Percentiles rank a stretch among this genome's conserved stretches.
Evolutionary conservation across 805 yeast species (phyloP).

Genomic region (Ogataea glucozyma): DNA sequence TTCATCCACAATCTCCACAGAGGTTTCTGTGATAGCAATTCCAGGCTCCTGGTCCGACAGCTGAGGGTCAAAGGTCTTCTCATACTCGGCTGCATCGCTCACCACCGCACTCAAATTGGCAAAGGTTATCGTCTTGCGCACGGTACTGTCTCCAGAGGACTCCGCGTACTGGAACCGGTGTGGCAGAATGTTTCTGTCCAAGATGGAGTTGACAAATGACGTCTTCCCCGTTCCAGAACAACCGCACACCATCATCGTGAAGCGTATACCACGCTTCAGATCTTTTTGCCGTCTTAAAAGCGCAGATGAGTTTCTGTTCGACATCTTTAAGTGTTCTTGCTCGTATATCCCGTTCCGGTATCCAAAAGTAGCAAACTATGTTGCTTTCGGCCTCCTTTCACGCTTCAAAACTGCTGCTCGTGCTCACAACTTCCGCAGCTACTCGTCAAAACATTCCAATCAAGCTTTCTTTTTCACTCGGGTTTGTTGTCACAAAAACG

Average conservation of each 20-base stretch:
- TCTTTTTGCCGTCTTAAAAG: conserved; percentile 58
- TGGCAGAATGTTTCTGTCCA: conserved; percentile 61
- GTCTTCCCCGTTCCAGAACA: conserved; percentile 77
- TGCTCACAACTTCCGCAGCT: background rate
- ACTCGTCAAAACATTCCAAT: conserved; percentile 2
- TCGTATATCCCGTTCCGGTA: background rate
- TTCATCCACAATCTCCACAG: conserved; percentile 61
- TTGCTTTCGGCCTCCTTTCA: background rate
- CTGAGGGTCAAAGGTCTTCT: conserved; percentile 61
- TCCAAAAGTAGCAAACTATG: background rate
- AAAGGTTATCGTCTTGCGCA: conserved; percentile 55
- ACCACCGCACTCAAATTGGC: conserved; percentile 58
- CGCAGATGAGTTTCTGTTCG: conserved; percentile 30
- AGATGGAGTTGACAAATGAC: conserved; percentile 66
- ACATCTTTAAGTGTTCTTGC: conserved; percentile 10
- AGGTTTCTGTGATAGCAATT: conserved; percentile 68
- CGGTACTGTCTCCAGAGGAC: conserved; percentile 23
- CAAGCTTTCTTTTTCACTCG: background rate
- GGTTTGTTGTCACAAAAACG: conserved; percentile 3
- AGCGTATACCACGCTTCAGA: conserved; percentile 69
- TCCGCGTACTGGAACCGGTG: conserved; percentile 53
- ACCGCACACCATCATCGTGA: conserved; percentile 73
- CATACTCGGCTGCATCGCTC: conserved; percentile 55
- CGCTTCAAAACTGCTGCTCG: background rate
- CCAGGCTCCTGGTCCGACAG: conserved; percentile 71